A percentile compares a stretch with the other conserved stretches of the same genome.
Conservation (phyloP, 1,284 basidiomycete genomes). For the Malassezia japonica region DNA sequence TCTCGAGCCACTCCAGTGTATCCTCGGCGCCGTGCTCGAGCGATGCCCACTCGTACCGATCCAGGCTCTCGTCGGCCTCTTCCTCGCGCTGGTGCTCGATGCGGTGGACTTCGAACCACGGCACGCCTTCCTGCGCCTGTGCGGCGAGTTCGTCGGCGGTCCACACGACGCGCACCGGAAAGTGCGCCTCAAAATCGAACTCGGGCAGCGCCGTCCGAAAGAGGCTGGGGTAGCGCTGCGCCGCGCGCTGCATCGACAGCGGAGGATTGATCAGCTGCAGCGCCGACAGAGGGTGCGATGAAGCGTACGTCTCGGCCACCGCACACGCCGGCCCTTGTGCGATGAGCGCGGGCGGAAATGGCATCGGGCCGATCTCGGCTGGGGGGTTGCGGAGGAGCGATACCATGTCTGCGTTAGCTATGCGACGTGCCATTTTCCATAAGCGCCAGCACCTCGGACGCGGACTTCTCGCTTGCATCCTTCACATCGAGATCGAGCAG, state of each 20-base stretch:
- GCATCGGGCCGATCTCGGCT: constrained; percentile 5
- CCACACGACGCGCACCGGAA: constrained; percentile 36
- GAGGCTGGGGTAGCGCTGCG: background rate
- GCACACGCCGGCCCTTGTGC: constrained; percentile 21
- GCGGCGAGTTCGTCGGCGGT: constrained; percentile 22
- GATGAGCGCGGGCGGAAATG: constrained; percentile 38
- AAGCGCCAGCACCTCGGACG: background rate
- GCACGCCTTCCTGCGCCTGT: constrained; percentile 20
- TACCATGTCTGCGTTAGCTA: constrained; percentile 24
- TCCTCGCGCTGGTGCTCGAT: constrained; percentile 39
- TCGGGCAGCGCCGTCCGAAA: constrained; percentile 22
- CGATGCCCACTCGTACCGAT: constrained; percentile 26
- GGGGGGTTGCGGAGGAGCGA: constrained; percentile 17
- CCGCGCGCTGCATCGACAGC: constrained; percentile 21
- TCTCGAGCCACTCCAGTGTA: constrained; percentile 31
- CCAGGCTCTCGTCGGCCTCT: constrained; percentile 31
- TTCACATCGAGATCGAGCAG: constrained; percentile 31
- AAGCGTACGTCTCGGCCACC: constrained; percentile 37
- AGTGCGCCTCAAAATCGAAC: constrained; percentile 34
- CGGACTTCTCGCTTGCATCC: constrained; percentile 9
- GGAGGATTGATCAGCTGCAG: constrained; percentile 38
- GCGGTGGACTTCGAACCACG: constrained; percentile 39
- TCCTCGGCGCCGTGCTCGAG: constrained; percentile 24
- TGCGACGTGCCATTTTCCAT: constrained; percentile 19
- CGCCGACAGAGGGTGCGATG: constrained; percentile 35